Evolutionary conservation across 805 yeast species (phyloP).

Genomic region (Starmerella geochares): DNA sequence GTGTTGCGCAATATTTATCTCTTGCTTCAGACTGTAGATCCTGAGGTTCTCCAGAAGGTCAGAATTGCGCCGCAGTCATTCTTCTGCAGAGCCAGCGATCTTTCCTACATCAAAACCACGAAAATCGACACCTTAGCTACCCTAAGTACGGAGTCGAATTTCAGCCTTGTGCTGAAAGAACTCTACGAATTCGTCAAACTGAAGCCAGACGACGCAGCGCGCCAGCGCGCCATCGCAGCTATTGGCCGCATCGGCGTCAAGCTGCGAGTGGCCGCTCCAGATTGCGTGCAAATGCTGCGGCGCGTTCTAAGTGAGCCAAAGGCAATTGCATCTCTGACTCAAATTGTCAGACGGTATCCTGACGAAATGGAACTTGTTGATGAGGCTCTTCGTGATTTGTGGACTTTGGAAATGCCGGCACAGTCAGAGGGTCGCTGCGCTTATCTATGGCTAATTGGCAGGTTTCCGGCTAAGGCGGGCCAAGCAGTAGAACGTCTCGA

Average conservation of each 20-base stretch:
- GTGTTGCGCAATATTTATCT: conserved; percentile 69
- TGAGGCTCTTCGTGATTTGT: background rate
- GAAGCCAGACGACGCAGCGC: conserved; percentile 77
- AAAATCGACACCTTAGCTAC: conserved; percentile 78
- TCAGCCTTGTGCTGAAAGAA: conserved; percentile 53
- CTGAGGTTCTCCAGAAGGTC: conserved; percentile 1
- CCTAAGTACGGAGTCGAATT: conserved; percentile 57
- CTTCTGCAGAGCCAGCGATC: conserved; percentile 75
- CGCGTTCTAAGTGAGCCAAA: conserved; percentile 63
- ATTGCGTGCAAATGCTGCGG: conserved; percentile 53
- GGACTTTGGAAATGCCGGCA: conserved; percentile 3
- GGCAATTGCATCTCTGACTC: conserved; percentile 61
- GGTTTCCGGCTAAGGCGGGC: conserved; percentile 38
- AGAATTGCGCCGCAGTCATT: conserved; percentile 38
- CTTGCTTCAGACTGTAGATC: conserved; percentile 37
- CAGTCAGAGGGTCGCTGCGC: conserved; percentile 69
- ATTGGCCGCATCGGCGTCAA: conserved; percentile 83
- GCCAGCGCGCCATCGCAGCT: conserved; percentile 77
- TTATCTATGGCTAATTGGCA: conserved; percentile 72
- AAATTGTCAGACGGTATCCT: conserved; percentile 69
- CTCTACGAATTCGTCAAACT: conserved; percentile 69
- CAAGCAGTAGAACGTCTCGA: conserved; percentile 34
- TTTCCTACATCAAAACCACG: conserved; percentile 78
- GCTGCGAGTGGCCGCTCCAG: conserved; percentile 48
- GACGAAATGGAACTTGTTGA: conserved; percentile 35